phyloP scores from a whole-genome alignment of 1,139 yeast species.

The Saccharomyces hybrid region DNA sequence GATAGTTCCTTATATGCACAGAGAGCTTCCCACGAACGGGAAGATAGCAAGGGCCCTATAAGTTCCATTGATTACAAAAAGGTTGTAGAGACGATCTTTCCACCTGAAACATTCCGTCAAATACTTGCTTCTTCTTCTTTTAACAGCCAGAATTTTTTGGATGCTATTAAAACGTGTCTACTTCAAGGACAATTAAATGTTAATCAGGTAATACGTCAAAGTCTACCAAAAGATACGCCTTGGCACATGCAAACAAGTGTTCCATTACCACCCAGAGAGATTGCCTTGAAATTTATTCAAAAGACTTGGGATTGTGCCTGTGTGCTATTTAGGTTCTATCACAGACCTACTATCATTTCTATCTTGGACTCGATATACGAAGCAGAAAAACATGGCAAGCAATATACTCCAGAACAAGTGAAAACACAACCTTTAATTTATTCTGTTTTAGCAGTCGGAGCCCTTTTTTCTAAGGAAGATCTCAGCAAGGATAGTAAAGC shows the following conservation, averaged over 20 bases:
- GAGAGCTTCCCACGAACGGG: background rate
- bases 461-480: conserved; percentile 47
- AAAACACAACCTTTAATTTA: conserved; percentile 73
- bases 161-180: conserved; percentile 7
- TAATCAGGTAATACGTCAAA: background rate
- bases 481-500: conserved; percentile 37
- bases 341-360: conserved; percentile 66
- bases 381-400: conserved; percentile 47
- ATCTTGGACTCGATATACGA: conserved; percentile 52
- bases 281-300: conserved; percentile 61
- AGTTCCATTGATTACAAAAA: conserved; percentile 6
- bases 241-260: conserved; percentile 1
- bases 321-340: conserved; percentile 75
- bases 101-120: background rate
- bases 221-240: background rate
- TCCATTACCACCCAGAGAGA: conserved; percentile 58
- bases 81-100: conserved; percentile 8
- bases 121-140: conserved; percentile 2
- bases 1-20: background rate
- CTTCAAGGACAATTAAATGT: conserved; percentile 5
- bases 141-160: conserved; percentile 5
- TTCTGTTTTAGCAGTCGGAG: conserved; percentile 64
- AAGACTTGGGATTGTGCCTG: conserved; percentile 84
- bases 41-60: background rate
- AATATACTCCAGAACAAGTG: conserved; percentile 66